These are phyloP conservation scores for Pseudocercospora macadamiae DNA, from an alignment of 2,329 filamentous ascomycete genomes.

Conservation along the genomic window DNA sequence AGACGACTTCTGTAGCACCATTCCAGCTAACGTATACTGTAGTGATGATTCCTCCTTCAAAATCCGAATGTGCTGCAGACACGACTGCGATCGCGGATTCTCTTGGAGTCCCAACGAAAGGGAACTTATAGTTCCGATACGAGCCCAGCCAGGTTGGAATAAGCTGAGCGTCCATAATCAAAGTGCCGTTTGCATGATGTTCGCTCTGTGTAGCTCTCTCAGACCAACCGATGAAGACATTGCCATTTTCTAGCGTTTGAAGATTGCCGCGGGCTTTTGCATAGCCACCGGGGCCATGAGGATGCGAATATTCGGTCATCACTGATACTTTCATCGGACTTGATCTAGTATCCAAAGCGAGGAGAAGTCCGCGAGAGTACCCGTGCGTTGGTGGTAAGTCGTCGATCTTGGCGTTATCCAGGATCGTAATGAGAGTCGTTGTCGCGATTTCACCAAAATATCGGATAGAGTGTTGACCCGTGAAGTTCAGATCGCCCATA, in stretches of 20 bases:
- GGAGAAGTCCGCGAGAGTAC: conserved; percentile 21
- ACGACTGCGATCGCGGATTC: conserved; percentile 2
- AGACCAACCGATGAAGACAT: conserved; percentile 56
- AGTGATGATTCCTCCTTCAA: background rate
- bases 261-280: conserved; percentile 41
- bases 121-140: conserved; percentile 55
- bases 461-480: conserved; percentile 54
- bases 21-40: conserved; percentile 56
- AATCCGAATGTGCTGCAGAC: background rate
- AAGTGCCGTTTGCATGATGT: conserved; percentile 45
- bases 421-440: conserved; percentile 52
- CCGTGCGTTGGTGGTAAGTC: conserved; percentile 14
- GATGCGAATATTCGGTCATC: conserved; percentile 16
- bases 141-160: conserved; percentile 41
- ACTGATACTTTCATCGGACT: conserved; percentile 15
- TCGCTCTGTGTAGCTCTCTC: conserved; percentile 38
- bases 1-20: conserved; percentile 42
- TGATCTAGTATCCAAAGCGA: conserved; percentile 19
- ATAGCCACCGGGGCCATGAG: conserved; percentile 40
- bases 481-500: conserved; percentile 34
- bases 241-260: conserved; percentile 53
- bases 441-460: conserved; percentile 44
- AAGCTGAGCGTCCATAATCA: conserved; percentile 53
- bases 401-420: conserved; percentile 50
- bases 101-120: conserved; percentile 44